Base-by-base conservation (phyloP, 108 stramenopile genomes). In the Cylindrotheca fusiformis region DNA sequence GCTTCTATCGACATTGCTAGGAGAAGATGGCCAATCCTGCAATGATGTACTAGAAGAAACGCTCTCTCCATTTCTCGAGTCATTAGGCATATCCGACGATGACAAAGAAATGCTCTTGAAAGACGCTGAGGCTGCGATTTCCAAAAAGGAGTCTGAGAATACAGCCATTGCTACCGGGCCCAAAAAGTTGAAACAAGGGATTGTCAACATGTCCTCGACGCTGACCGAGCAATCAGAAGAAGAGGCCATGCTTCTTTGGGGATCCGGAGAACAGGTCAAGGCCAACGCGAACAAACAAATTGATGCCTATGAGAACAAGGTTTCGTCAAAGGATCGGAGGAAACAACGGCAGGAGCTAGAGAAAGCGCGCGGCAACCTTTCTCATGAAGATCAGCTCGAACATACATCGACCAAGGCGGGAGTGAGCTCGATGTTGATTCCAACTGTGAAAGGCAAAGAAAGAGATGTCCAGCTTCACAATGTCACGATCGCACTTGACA, bases 401-500 rank as follows among this genome's bases (percentile, higher is more conserved):
- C 71, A 66, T n/a, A 68, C 75, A 6, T 51, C 65, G 0, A 77
- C 75, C 0, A 84, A 83, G 24, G 87, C 84, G 3, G 77, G 86
- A 23, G 88, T 96, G 0, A 49, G 52, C 0, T 72, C 77, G 45
- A 92, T 91, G 90, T 71, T 90, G 49, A 67, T 95, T 25, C 94
- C 94, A n/a, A 68, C 67, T 27, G 75, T 71, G 1, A 86, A 86
- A 21, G 65, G 85, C 23, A 92, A 92, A 62, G 91, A 93, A 51
- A 76, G 78, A 55, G 93, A 96, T 75, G 86, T 96, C 51, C 82
- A 90, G 28, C 74, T 93, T 5, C 66, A 72, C n/a, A 86, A 91
- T 69, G 82, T 96, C 22, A 74, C 77, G 1, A 36, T 96, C 0
- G 76, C 80, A 51, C 75, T 93, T 26, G 91, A 94, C 67, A 91